These are phyloP conservation scores for Tulasnella sp. DNA, from an alignment of 768 basidiomycete genomes.

Conservation along the genomic window DNA sequence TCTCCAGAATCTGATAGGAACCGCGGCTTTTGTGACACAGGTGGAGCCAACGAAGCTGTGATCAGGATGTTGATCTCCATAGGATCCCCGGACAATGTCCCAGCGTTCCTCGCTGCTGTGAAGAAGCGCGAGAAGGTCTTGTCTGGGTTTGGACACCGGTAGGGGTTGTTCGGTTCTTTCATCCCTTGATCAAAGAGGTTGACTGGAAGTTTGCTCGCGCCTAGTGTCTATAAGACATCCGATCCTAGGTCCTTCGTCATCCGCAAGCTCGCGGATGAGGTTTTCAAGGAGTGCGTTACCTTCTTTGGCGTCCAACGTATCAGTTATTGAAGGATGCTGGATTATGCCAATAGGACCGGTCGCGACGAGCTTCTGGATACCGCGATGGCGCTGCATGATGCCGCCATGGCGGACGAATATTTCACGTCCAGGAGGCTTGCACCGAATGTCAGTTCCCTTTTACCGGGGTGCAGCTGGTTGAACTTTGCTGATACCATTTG, in stretches of 20 bases:
- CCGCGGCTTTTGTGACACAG: constrained; percentile 27
- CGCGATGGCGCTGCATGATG: constrained; percentile 79
- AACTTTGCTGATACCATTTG: not conserved
- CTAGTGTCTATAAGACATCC: constrained; percentile 72
- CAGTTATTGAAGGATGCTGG: not conserved
- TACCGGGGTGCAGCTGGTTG: not conserved
- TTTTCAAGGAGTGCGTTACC: constrained; percentile 69
- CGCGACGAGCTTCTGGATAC: constrained; percentile 77
- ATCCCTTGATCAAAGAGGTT: not conserved
- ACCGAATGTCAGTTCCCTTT: constrained; percentile 55
- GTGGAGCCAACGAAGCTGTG: constrained; percentile 88
- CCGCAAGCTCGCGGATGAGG: constrained; percentile 80
- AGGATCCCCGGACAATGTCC: constrained; percentile 78
- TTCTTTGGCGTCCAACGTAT: not conserved
- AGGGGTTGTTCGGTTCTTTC: not conserved
- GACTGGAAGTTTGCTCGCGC: not conserved
- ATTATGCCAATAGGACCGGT: constrained; percentile 50
- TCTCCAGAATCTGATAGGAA: too few relatives aligned
- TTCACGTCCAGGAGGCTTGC: constrained; percentile 72
- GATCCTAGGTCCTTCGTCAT: constrained; percentile 89
- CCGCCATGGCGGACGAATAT: constrained; percentile 84
- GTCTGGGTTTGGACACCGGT: constrained; percentile 85
- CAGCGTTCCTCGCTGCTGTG: constrained; percentile 74
- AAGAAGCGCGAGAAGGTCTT: constrained; percentile 82
- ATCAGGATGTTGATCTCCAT: constrained; percentile 89